Percentiles rank a stretch among this genome's conserved stretches.
Evolutionary conservation across 345 rosid genomes (phyloP).

Genomic region (Salix purpurea): DNA sequence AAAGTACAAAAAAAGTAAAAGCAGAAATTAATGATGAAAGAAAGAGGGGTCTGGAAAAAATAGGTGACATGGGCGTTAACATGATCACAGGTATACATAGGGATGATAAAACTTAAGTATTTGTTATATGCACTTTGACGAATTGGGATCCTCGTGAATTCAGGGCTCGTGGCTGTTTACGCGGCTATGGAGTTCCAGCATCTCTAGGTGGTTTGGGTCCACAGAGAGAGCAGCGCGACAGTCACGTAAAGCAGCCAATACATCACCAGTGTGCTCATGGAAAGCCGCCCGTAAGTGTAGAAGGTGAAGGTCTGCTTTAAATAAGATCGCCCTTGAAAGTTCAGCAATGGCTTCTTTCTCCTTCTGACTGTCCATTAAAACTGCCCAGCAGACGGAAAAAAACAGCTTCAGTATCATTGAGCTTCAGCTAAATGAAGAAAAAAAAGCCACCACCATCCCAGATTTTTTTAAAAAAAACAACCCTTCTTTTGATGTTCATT

Average conservation of each 20-base stretch:
- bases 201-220: constrained; percentile 90
- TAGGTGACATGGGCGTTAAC: constrained; percentile 14
- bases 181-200: constrained; percentile 86
- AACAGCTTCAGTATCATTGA: neutral
- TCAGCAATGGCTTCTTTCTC: constrained; percentile 89
- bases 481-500: neutral
- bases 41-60: neutral
- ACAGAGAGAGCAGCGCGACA: constrained; percentile 96
- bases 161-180: constrained; percentile 91
- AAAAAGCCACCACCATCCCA: too few relatives aligned
- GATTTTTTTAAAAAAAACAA: too few relatives aligned
- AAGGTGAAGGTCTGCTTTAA: constrained; percentile 91
- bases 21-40: neutral
- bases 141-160: neutral
- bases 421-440: neutral
- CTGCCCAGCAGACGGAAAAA: constrained; percentile 35
- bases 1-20: constrained; percentile 12
- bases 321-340: constrained; percentile 78
- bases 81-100: constrained; percentile 19
- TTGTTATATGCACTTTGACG: neutral
- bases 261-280: constrained; percentile 79
- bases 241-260: constrained; percentile 59
- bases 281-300: constrained; percentile 93
- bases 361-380: constrained; percentile 82
- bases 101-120: neutral